Evolutionary conservation across 2,329 filamentous ascomycete species (phyloP), one percentile per base, ranked within the genome.

Genomic region (Talaromyces sp.): DNA sequence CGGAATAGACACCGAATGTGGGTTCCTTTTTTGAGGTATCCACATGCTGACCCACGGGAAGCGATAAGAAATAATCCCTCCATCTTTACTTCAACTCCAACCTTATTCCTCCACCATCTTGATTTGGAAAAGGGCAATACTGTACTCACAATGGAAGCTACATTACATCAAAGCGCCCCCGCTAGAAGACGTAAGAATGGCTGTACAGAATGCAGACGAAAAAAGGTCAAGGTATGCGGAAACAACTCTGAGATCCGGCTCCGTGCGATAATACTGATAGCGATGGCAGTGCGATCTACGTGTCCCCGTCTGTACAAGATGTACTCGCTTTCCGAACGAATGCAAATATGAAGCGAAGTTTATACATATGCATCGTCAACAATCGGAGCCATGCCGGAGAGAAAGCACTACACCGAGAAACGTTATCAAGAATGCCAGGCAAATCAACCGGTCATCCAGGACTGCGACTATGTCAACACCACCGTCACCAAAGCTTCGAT

Each of bases 121-220:
- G n/a, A 16, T n/a, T 1, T 43, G 27, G 27, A 31, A 31, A 31
- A 6, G 27, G 27, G 7, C 39, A 16, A 19, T 8, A n/a, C n/a
- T 22, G 9, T 24, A 14, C 10, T 24, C 24, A 59, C 39, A 59
- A 59, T 59, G 57, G 57, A 45, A 13, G 31, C 2, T 6, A 37
- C 11, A 39, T 1, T 14, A 19, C 13, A 31, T 7, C 8, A 19
- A 31, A 43, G 4, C n/a, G n/a, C 11, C n/a, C 49, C 37, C 16
- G 14, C 22, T 16, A 27, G 37, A 67, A 35, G 69, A 63, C 69
- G 70, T 80, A 68, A 70, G 35, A 72, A 73, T 67, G 73, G 73
- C 54, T 75, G 73, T 47, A 70, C 69, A 5, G 72, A 75, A 61
- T 75, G 73, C 54, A 68, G 70, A 11, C 68, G 72, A 45, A 75